These are phyloP conservation scores for Steccherinum ochraceum DNA, from an alignment of 768 basidiomycete species.

Conservation along the genomic window DNA sequence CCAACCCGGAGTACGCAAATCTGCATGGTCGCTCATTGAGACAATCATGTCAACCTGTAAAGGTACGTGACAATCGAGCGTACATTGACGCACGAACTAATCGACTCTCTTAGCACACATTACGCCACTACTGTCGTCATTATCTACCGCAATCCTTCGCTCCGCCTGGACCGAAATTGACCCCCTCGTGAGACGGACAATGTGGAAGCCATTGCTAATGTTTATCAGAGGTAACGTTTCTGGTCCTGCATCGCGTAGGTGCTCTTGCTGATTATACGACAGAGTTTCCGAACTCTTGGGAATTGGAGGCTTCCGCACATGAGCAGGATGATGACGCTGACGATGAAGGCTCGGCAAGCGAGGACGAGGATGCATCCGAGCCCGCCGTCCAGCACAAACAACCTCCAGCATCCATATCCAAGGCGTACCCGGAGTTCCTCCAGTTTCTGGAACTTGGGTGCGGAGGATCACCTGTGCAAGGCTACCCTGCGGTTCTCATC, in stretches of 20 bases:
- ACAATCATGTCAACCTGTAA: constrained; percentile 37
- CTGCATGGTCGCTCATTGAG: constrained; percentile 57
- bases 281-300: constrained; percentile 71
- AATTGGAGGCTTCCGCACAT: constrained; percentile 30
- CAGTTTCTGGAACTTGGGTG: constrained; percentile 76
- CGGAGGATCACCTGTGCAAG: constrained; percentile 67
- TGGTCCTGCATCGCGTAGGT: no score
- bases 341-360: neutral
- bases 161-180: constrained; percentile 72
- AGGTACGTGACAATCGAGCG: constrained; percentile 38
- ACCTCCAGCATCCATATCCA: constrained; percentile 20
- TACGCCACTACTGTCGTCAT: constrained; percentile 31
- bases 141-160: constrained; percentile 57
- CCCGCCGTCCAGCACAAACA: constrained; percentile 3
- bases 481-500: constrained; percentile 78
- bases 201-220: constrained; percentile 66
- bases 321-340: constrained; percentile 31
- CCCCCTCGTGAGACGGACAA: constrained; percentile 50
- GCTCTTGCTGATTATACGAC: no score
- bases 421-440: constrained; percentile 67
- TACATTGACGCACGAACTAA: no score
- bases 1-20: constrained; percentile 69
- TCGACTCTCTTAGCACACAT: constrained; percentile 18
- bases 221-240: constrained; percentile 60
- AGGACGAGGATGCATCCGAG: neutral